Conservation (phyloP, 371 early-diverging fungal species). For the Cokeromyces recurvatus region DNA sequence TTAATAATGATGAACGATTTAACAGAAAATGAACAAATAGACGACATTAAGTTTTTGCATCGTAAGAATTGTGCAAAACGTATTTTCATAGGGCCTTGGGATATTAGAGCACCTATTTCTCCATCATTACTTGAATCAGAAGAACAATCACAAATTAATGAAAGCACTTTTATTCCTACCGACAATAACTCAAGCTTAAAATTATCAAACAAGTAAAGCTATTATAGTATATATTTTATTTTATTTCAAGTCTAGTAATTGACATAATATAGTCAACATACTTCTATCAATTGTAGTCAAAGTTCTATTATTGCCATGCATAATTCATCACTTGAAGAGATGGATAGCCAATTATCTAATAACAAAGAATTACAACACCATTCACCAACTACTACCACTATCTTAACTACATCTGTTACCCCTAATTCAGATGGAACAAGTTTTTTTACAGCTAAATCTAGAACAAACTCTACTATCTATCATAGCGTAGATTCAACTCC, state of each 20-base stretch:
- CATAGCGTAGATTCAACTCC: neutral
- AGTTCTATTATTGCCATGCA: too few species aligned
- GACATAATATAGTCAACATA: too few species aligned
- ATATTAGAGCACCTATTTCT: slow-evolving; percentile 5
- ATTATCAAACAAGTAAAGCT: neutral
- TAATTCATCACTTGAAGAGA: too few species aligned
- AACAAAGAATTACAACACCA: too few species aligned
- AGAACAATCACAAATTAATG: neutral
- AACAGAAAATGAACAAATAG: too few species aligned
- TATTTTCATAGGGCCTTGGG: slow-evolving; percentile 34
- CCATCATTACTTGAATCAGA: neutral
- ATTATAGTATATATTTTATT: neutral
- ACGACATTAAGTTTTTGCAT: too few species aligned
- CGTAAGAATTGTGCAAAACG: slow-evolving; percentile 18
- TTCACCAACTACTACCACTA: too few species aligned
- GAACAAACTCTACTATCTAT: neutral
- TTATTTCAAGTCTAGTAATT: too few species aligned
- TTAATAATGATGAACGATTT: too few species aligned
- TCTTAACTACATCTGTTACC: too few species aligned
- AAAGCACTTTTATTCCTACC: neutral
- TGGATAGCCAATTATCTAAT: too few species aligned
- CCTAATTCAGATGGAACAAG: slow-evolving; percentile 12
- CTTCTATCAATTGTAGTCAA: too few species aligned
- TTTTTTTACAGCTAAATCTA: slow-evolving; percentile 14
- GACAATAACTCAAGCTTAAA: neutral